phyloP scores from a whole-genome alignment of 495 filamentous ascomycete species.

The Hypoxylon cercidicola region DNA sequence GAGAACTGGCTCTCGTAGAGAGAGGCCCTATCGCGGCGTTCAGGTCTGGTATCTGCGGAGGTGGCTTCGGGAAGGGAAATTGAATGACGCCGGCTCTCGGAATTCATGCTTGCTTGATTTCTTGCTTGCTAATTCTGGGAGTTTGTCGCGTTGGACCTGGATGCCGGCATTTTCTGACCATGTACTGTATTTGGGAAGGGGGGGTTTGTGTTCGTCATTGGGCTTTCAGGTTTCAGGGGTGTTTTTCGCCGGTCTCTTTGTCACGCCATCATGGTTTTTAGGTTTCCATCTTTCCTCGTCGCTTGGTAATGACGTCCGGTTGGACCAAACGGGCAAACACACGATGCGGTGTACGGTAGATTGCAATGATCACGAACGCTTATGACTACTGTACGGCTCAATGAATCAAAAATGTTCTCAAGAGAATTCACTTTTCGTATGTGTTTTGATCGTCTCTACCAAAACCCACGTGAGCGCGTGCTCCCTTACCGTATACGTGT shows the following conservation, averaged over 20 bases:
- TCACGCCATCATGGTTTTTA: slow-evolving; percentile 32
- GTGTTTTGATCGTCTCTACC: slow-evolving; percentile 14
- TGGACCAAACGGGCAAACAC: slow-evolving; percentile 30
- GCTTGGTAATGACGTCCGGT: slow-evolving; percentile 43
- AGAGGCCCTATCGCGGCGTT: slow-evolving; percentile 22
- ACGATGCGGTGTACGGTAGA: slow-evolving; percentile 37
- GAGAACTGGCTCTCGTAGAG: slow-evolving; percentile 52
- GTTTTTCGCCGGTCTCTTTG: slow-evolving; percentile 24
- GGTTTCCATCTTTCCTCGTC: slow-evolving; percentile 42
- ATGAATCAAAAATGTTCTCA: slow-evolving; percentile 37
- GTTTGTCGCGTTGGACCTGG: slow-evolving; percentile 19
- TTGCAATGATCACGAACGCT: slow-evolving; percentile 30
- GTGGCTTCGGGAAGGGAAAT: slow-evolving; percentile 9
- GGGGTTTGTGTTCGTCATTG: slow-evolving; percentile 19
- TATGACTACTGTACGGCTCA: slow-evolving; percentile 35
- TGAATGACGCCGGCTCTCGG: slow-evolving; percentile 4
- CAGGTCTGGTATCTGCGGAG: slow-evolving; percentile 17
- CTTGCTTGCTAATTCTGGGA: slow-evolving; percentile 5
- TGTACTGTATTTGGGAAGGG: slow-evolving; percentile 28
- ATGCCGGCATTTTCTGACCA: slow-evolving; percentile 19
- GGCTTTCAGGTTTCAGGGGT: slow-evolving; percentile 3
- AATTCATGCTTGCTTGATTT: slow-evolving; percentile 10
- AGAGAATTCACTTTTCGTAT: background rate
- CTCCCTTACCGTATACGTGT: slow-evolving; percentile 34
- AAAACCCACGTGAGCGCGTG: slow-evolving; percentile 15